Evolutionary conservation across 2,329 filamentous ascomycete genomes (phyloP).

Genomic region (Pseudopithomyces maydicus): DNA sequence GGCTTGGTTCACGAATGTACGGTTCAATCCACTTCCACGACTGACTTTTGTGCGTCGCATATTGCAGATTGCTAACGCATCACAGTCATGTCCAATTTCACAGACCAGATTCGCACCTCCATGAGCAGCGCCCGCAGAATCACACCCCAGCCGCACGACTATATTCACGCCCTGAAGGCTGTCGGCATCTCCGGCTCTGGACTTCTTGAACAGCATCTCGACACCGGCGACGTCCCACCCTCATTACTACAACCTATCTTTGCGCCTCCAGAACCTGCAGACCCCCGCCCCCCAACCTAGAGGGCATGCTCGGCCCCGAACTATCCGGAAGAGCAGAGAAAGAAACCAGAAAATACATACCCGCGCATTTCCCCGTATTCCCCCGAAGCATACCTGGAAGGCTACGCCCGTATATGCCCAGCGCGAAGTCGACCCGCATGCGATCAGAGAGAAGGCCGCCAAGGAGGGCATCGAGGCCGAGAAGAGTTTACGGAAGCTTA

Average conservation of each 20-base stretch:
- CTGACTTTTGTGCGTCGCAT: background rate
- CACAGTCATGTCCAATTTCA: slow-evolving; percentile 60
- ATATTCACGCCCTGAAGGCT: slow-evolving; percentile 57
- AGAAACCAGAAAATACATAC: slow-evolving; percentile 59
- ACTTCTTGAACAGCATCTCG: slow-evolving; percentile 48
- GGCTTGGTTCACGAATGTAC: slow-evolving; percentile 64
- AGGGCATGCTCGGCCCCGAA: slow-evolving; percentile 57
- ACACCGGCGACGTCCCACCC: slow-evolving; percentile 44
- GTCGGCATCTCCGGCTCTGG: slow-evolving; percentile 45
- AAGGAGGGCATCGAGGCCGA: slow-evolving; percentile 70
- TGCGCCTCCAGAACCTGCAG: slow-evolving; percentile 46
- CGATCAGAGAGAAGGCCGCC: slow-evolving; percentile 66
- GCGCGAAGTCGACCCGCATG: slow-evolving; percentile 64
- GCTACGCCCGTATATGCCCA: slow-evolving; percentile 63
- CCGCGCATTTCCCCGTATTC: slow-evolving; percentile 64
- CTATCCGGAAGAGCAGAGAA: slow-evolving; percentile 55
- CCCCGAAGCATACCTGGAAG: slow-evolving; percentile 68
- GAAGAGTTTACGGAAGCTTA: slow-evolving; percentile 66
- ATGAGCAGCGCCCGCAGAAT: slow-evolving; percentile 63
- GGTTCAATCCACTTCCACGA: slow-evolving; percentile 33
- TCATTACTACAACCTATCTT: slow-evolving; percentile 47
- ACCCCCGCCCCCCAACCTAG: slow-evolving; percentile 50
- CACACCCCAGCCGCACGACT: slow-evolving; percentile 63
- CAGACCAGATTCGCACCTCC: slow-evolving; percentile 59
- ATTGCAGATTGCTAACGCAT: slow-evolving; percentile 24